Evolutionary conservation across 148 eudicot genomes (phyloP), one percentile per base, ranked within the genome.

Genomic region (Euryodendron excelsum): DNA sequence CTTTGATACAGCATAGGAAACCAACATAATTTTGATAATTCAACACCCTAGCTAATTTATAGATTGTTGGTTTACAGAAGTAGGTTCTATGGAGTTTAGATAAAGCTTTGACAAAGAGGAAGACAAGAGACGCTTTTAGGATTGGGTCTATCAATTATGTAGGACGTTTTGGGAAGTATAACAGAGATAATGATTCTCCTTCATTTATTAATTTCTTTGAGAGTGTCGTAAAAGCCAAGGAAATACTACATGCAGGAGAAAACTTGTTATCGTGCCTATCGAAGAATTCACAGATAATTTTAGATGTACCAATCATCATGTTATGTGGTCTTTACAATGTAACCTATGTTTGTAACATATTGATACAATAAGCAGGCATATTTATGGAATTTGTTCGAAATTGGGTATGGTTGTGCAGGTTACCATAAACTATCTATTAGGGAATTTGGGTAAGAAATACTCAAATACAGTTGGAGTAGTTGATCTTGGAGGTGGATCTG

Each of bases 401-500:
- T 62, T 60, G 50, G 25, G 53, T 73, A 34, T 75, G 55, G 74
- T 9, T 81, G 25, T 86, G 72, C 84, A 96, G 99, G 99, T 96
- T 67, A 93, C 98, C 3, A 88, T 96, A 78, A 96, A 96, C 86
- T 93, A 96, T 79, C 85, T 96, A 60, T 73, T 89, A 71, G 93
- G 98, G 36, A 87, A 88, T 31, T 78, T 96, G 84, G 99, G 99
- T 11, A 93, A 93, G 85, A 79, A 81, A 34, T 96, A 89, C 82
- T 77, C 92, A 3, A 36, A 74, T 66, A 96, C 99, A 72, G 99
- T 96, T 82, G 99, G 99, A 71, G 99, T 96, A 74, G 97, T 96
- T 87, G 99, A 96, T 85, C 99, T 96, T 84, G 99, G 99, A 44
- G 99, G 99, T 79, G 99, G 99, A 81, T 96, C 99, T 80, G 99